Base-by-base conservation (phyloP, 345 rosid genomes). In the Populus alba region DNA sequence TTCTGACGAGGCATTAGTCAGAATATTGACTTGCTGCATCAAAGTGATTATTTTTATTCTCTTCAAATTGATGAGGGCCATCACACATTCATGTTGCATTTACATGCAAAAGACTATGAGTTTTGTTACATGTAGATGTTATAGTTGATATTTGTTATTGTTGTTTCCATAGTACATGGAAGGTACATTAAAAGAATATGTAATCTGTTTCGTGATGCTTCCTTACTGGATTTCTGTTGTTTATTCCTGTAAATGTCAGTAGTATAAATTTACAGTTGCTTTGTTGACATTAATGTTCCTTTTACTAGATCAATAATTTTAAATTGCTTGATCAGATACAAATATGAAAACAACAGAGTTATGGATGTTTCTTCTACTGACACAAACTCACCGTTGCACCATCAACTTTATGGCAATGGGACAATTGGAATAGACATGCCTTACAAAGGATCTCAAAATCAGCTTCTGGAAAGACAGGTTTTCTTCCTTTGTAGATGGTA, bases 401-500 rank as follows among this genome's bases (percentile, higher is more conserved):
- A 87, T 82, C 94, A 92, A 82, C 89, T 91, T 84, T 88, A 90
- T 84, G 97, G 93, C 66, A 90, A 88, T 82, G 95, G 89, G 77
- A 91, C 83, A 84, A 83, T 89, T 70, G 94, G 92, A 77, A 74
- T 81, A 78, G 95, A 91, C 70, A 73, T 82, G 68, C 83, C 92
- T 80, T 91, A 93, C 68, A 88, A 86, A 83, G 97, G 97, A 88
- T 85, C 92, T 75, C 92, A 92, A 75, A 91, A 92, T 80, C 97
- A 93, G 82, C 97, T 93, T 81, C 97, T 93, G 79, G 94, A 93
- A 87, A 90, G 98, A 91, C 98, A 95, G 90, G 94, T 93, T 68
- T 73, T 49, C 66, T 76, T 82, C 82, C 70, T 78, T 76, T 73
- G 69, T 78, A 45, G 71, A 65, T 63, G 5, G n/a, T 62, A 59